Conservation (phyloP, 257 asterid genomes). For the Salvia splendens region DNA sequence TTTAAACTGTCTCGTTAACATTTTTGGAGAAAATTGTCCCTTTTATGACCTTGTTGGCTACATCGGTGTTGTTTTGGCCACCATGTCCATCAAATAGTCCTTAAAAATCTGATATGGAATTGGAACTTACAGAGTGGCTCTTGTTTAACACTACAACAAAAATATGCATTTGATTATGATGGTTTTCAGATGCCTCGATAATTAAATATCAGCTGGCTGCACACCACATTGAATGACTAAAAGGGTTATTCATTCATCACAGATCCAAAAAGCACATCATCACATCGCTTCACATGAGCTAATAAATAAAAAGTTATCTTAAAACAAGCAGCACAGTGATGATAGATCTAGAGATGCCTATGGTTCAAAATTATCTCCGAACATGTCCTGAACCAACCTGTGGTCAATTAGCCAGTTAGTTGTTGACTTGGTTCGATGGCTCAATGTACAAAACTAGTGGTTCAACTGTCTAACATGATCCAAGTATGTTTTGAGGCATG, state of each 20-base stretch:
- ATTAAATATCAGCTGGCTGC: slow-evolving; percentile 11
- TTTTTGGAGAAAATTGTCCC: not conserved
- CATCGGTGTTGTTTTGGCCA: not conserved
- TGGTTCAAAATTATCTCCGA: not conserved
- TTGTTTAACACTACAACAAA: not conserved
- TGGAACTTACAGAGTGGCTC: slow-evolving; percentile 3
- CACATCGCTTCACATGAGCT: not conserved
- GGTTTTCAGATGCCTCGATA: slow-evolving; percentile 17
- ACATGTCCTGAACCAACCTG: not conserved
- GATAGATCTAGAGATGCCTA: not conserved
- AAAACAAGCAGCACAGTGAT: slow-evolving; percentile 4
- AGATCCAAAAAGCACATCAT: slow-evolving; percentile 5
- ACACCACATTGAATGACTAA: slow-evolving; percentile 4
- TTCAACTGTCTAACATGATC: too few relatives aligned
- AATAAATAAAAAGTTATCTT: not conserved
- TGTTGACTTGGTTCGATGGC: too few relatives aligned
- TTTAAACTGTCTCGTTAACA: not conserved
- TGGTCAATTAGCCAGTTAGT: too few relatives aligned
- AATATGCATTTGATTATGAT: slow-evolving; percentile 13
- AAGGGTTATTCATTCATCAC: not conserved
- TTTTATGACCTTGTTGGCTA: slow-evolving; percentile 5
- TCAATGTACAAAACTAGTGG: too few relatives aligned
- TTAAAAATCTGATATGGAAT: slow-evolving; percentile 18
- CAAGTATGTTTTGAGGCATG: too few relatives aligned
- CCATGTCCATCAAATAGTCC: not conserved